Conservation (phyloP, 495 filamentous ascomycete genomes). For the Physcia stellaris region DNA sequence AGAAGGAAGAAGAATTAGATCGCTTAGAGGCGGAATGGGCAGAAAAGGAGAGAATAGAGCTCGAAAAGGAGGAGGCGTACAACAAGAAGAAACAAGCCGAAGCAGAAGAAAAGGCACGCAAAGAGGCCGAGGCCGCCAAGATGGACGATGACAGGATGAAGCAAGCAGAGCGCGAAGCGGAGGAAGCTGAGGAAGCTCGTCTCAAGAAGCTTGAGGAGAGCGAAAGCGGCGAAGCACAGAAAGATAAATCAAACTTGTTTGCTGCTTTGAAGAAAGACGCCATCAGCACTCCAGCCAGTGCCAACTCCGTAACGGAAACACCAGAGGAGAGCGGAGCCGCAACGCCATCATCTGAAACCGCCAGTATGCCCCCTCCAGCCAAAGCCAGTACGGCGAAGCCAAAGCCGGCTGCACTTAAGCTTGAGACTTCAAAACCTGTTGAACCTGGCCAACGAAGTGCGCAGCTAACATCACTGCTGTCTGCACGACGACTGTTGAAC, state of each 20-base stretch:
- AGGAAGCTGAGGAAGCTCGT: conserved; percentile 39
- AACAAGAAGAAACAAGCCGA: conserved; percentile 45
- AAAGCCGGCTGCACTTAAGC: conserved; percentile 71
- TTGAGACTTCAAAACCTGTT: conserved; percentile 66
- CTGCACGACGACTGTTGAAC: conserved; percentile 68
- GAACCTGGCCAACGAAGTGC: conserved; percentile 86
- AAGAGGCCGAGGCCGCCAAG: conserved; percentile 37
- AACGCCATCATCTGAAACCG: conserved; percentile 41
- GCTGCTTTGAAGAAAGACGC: conserved; percentile 39
- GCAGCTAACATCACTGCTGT: conserved; percentile 78
- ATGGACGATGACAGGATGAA: conserved; percentile 41
- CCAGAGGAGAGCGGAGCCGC: conserved; percentile 41
- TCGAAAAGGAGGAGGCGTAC: conserved; percentile 44
- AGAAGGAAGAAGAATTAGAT: conserved; percentile 35
- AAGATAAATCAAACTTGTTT: conserved; percentile 36
- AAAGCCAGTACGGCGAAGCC: conserved; percentile 39
- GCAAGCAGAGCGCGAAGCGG: conserved; percentile 42
- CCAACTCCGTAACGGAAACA: conserved; percentile 23
- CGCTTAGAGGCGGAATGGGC: conserved; percentile 36
- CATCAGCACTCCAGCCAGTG: conserved; percentile 24
- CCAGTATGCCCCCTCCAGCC: conserved; percentile 43
- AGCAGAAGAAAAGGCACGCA: conserved; percentile 47
- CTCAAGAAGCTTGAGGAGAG: conserved; percentile 30
- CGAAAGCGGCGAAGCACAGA: conserved; percentile 25
- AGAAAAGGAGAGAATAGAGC: conserved; percentile 45